phyloP scores from a whole-genome alignment of 805 yeast genomes.

The Saturnispora kantuleensis region DNA sequence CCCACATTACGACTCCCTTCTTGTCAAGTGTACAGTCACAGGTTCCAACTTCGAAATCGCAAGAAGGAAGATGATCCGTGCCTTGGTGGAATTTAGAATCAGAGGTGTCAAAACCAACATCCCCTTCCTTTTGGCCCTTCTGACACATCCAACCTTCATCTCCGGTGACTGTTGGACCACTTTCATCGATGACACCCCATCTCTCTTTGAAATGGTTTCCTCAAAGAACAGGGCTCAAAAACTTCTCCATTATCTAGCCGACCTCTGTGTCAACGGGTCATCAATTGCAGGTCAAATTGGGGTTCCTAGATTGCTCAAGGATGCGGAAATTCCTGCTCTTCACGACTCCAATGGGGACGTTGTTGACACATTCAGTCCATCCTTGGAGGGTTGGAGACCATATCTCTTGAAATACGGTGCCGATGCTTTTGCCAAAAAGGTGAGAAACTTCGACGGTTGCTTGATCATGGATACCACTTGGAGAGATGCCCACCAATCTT shows the following conservation, averaged over 20 bases:
- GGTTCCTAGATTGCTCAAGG: slow-evolving; percentile 67
- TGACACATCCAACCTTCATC: slow-evolving; percentile 88
- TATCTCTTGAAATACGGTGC: slow-evolving; percentile 80
- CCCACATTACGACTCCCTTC: slow-evolving; percentile 92
- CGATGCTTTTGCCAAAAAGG: slow-evolving; percentile 78
- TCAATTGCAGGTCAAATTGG: slow-evolving; percentile 95
- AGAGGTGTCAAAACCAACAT: slow-evolving; percentile 99
- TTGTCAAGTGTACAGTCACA: slow-evolving; percentile 83
- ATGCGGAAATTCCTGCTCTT: slow-evolving; percentile 67
- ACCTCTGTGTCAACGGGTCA: slow-evolving; percentile 90
- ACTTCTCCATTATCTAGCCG: slow-evolving; percentile 82
- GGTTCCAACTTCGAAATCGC: slow-evolving; percentile 94
- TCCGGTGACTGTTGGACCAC: slow-evolving; percentile 74
- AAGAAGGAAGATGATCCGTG: slow-evolving; percentile 94
- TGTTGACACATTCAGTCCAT: slow-evolving; percentile 44
- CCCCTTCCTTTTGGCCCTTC: slow-evolving; percentile 84
- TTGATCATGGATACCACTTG: slow-evolving; percentile 97
- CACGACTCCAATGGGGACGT: slow-evolving; percentile 48
- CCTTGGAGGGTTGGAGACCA: slow-evolving; percentile 87
- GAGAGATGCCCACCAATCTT: slow-evolving; percentile 99
- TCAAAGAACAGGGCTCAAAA: slow-evolving; percentile 97
- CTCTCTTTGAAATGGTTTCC: slow-evolving; percentile 84
- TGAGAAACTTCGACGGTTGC: slow-evolving; percentile 76
- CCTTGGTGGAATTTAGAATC: slow-evolving; percentile 93
- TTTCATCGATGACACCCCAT: slow-evolving; percentile 84